Percentiles rank a stretch among this genome's conserved stretches.
phyloP scores from a whole-genome alignment of 2,329 filamentous ascomycete genomes.

The Zasmidium angulare region DNA sequence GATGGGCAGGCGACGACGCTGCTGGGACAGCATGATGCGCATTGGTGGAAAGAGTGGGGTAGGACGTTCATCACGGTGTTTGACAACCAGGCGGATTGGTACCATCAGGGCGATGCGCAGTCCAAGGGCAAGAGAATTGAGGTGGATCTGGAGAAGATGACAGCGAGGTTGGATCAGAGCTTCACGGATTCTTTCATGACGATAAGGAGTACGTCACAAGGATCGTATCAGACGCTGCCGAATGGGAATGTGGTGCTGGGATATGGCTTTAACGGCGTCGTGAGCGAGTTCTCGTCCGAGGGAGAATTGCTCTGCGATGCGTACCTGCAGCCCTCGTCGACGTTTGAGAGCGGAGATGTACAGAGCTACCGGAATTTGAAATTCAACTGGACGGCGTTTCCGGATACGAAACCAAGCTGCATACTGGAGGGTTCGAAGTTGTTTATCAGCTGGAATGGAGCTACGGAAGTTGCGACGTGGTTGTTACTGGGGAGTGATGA shows the following conservation, averaged over 20 bases:
- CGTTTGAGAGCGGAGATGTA: constrained; percentile 37
- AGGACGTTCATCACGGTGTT: constrained; percentile 19
- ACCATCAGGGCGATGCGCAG: constrained; percentile 13
- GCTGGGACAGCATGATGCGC: constrained; percentile 54
- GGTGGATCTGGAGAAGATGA: constrained; percentile 30
- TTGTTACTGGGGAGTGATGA: constrained; percentile 40
- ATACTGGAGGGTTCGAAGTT: constrained; percentile 26
- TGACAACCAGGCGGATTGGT: constrained; percentile 35
- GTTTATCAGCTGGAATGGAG: constrained; percentile 54
- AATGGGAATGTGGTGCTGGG: constrained; percentile 56
- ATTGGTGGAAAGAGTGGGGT: constrained; percentile 41
- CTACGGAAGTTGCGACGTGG: constrained; percentile 48
- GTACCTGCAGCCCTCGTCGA: constrained; percentile 50
- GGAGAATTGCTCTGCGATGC: constrained; percentile 54
- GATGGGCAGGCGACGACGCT: constrained; percentile 33
- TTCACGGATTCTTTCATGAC: constrained; percentile 28
- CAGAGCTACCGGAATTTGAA: constrained; percentile 55
- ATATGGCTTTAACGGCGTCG: constrained; percentile 48
- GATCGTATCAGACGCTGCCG: constrained; percentile 53
- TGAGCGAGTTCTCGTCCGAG: constrained; percentile 43
- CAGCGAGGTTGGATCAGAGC: constrained; percentile 27
- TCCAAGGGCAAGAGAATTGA: constrained; percentile 23
- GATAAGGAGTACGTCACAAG: constrained; percentile 50
- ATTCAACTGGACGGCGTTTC: constrained; percentile 48
- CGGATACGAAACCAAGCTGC: constrained; percentile 27